Base-by-base conservation (phyloP, 352 stramenopile genomes). In the Elongisporangium anandrum region DNA sequence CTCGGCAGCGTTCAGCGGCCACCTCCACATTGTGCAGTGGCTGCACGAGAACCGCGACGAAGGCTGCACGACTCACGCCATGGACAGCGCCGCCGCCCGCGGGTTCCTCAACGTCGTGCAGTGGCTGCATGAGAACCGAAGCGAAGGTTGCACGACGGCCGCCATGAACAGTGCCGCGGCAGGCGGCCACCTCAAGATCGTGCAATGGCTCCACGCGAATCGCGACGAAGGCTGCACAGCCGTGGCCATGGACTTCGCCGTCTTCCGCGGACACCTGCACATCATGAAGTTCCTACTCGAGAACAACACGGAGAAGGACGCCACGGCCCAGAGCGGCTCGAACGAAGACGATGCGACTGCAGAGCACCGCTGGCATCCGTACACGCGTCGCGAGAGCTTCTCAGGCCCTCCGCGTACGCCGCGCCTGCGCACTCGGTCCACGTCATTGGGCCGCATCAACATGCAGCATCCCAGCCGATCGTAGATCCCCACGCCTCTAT, bases 81-180 rank as follows among this genome's bases (percentile, higher is more conserved):
- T 93, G 73, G 85, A 94, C 63, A 85, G 80, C 41, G 83, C 85
- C 2, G 82, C 85, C 2, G 79, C 80, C 19, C 89, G 84, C 39
- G 85, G 83, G 0, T 80, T 83, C 26, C 58, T 91, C n/a, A 65
- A 79, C 20, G 71, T 91, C 9, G 77, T 95, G 20, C 53, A 81
- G 50, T 95, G 83, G 83, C 70, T 95, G 29, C 79, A 93, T 20
- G 60, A 63, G 47, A 72, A 92, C 50, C 75, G 83, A 7, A 49
- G 29, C 0, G 85, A 92, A 68, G 83, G 83, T 23, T 92, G 79
- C 66, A 90, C 85, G 20, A 82, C 68, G 1, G 77, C 81, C 24
- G 82, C 83, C 5, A 85, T 94, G 75, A 79, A 92, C 57, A 85
- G 79, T 50, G 82, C 85, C 0, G 79, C 78, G 4, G 81, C 79